These are phyloP conservation scores for Pyronema omphalodes DNA, from an alignment of 495 filamentous ascomycete species.

Conservation along the genomic window DNA sequence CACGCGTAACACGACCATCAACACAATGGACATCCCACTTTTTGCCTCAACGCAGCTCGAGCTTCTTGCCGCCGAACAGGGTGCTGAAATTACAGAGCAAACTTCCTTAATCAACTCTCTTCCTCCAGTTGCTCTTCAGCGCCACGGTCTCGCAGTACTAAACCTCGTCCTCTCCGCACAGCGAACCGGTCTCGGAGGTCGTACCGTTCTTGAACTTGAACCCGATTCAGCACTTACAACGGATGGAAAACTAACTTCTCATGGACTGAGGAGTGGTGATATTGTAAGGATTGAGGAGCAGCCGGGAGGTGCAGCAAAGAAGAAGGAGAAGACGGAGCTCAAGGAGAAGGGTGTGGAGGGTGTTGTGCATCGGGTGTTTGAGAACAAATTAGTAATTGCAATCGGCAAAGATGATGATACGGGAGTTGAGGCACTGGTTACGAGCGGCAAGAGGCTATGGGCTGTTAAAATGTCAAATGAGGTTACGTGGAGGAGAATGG, in stretches of 20 bases:
- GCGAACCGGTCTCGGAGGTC: constrained; percentile 81
- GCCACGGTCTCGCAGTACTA: constrained; percentile 70
- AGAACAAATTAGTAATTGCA: constrained; percentile 42
- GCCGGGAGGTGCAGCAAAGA: constrained; percentile 48
- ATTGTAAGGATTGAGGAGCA: constrained; percentile 68
- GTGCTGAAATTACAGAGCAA: constrained; percentile 58
- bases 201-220: constrained; percentile 63
- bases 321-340: constrained; percentile 47
- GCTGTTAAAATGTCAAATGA: constrained; percentile 87
- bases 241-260: constrained; percentile 43
- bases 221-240: constrained; percentile 47
- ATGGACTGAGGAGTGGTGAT: constrained; percentile 76
- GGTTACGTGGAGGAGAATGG: constrained; percentile 79
- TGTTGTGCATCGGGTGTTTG: constrained; percentile 54
- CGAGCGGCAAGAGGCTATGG: constrained; percentile 31
- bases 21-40: constrained; percentile 43
- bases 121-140: constrained; percentile 55
- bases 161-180: constrained; percentile 59
- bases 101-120: constrained; percentile 48
- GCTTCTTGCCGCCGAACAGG: constrained; percentile 60
- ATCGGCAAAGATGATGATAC: constrained; percentile 39
- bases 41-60: constrained; percentile 66
- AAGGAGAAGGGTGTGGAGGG: constrained; percentile 52
- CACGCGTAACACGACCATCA: neutral
- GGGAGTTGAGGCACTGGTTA: constrained; percentile 33